Conservation (phyloP, 2,329 filamentous ascomycete species). For the Hymenoscyphus occultus region DNA sequence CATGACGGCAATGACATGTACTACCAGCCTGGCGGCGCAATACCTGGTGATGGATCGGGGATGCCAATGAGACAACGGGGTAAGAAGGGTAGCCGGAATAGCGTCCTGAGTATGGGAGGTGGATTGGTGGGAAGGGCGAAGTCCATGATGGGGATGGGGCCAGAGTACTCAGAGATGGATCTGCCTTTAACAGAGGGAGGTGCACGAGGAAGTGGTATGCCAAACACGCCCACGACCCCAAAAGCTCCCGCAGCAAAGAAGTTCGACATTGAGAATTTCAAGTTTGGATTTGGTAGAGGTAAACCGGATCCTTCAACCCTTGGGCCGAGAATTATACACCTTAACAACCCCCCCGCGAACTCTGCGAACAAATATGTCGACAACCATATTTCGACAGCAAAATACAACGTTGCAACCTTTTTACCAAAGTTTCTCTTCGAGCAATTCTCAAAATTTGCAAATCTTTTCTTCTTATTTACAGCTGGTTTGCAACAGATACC, state of each 20-base stretch:
- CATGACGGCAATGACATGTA: constrained; percentile 61
- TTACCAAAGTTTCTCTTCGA: constrained; percentile 96
- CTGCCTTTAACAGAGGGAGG: constrained; percentile 82
- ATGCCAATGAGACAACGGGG: constrained; percentile 41
- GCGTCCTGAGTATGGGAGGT: constrained; percentile 81
- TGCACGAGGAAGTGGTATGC: constrained; percentile 45
- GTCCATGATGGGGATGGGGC: constrained; percentile 83
- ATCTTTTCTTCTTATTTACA: constrained; percentile 98
- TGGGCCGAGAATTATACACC: constrained; percentile 86
- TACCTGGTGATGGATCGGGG: constrained; percentile 54
- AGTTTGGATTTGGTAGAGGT: constrained; percentile 82
- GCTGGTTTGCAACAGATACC: constrained; percentile 93
- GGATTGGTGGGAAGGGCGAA: constrained; percentile 85
- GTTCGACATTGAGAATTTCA: constrained; percentile 75
- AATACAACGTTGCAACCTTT: constrained; percentile 93
- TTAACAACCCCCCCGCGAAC: constrained; percentile 96
- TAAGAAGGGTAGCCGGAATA: constrained; percentile 76
- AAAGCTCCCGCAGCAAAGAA: constrained; percentile 46
- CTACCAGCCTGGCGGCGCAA: constrained; percentile 71
- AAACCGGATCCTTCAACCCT: constrained; percentile 88
- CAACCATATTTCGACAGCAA: constrained; percentile 96
- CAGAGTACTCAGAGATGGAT: constrained; percentile 96
- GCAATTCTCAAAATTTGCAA: constrained; percentile 99
- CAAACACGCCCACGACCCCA: constrained; percentile 45
- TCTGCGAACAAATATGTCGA: constrained; percentile 84